Base-by-base conservation (phyloP, 2,329 filamentous ascomycete genomes). In the Exophiala phaeomuriformis region DNA sequence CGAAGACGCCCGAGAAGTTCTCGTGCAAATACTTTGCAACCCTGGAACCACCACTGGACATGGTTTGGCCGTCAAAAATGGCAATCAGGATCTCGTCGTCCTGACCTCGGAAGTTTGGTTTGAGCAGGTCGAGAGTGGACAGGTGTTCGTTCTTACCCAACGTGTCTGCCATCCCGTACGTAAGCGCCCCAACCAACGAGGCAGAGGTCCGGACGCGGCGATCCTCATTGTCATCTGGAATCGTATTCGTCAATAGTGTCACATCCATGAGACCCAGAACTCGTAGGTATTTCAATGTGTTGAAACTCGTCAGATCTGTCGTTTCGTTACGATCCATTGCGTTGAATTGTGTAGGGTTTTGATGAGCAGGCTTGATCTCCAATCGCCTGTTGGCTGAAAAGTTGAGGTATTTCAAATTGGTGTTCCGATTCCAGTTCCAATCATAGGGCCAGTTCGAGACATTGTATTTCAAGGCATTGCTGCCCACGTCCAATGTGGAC, bases 341-440 rank as follows among this genome's bases (percentile, higher is more conserved):
- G 51, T 77, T 72, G 45, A 80, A 81, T 5, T 78, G 75, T 29
- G 80, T 81, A 56, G 74, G 81, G 28, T 57, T 59, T 35, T 56
- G 59, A 37, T 62, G 60, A 27, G 60, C 52, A 0, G 81, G 81
- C 65, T 84, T 84, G 73, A 98, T 97, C 70, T 98, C 93, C 33
- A 98, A 73, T 47, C 91, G 84, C 70, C 95, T 96, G 73, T 98
- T 98, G 48, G 93, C 93, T 0, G 91, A 97, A 65, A 98, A 77
- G 66, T 97, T 98, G 58, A 98, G 83, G 66, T 94, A 98, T 59
- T 90, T 86, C 61, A 98, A 74, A 64, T 96, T 94, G 46, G 87
- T 88, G 65, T 98, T 98, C 77, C 93, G 88, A 66, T 97, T 97
- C 93, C 93, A 98, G 65, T 98, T 98, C 93, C 93, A 98, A 68